These are phyloP conservation scores for Lophium mytilinum DNA, from an alignment of 495 filamentous ascomycete genomes.

Conservation along the genomic window DNA sequence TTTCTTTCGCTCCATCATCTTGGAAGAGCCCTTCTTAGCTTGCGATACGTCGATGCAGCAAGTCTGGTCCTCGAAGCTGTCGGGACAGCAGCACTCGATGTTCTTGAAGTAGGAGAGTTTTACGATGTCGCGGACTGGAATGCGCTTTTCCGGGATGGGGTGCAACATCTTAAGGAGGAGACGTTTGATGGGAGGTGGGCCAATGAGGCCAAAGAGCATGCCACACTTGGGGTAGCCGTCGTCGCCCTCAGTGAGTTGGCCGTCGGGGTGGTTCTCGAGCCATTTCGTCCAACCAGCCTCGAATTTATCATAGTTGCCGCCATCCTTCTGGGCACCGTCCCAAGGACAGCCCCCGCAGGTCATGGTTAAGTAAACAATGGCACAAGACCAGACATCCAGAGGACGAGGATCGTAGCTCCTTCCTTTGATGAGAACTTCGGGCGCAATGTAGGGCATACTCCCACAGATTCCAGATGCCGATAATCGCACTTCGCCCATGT, in stretches of 20 bases:
- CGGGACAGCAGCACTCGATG: conserved; percentile 58
- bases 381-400: conserved; percentile 72
- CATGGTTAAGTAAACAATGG: conserved; percentile 63
- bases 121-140: conserved; percentile 53
- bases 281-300: conserved; percentile 56
- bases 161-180: conserved; percentile 70
- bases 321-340: conserved; percentile 44
- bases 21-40: conserved; percentile 1
- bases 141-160: conserved; percentile 57
- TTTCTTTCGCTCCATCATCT: conserved; percentile 14
- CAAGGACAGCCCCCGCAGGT: conserved; percentile 57
- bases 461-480: conserved; percentile 68
- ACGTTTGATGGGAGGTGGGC: conserved; percentile 47
- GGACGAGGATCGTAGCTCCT: conserved; percentile 64
- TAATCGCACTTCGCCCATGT: conserved; percentile 56
- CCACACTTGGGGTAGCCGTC: conserved; percentile 42
- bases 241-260: conserved; percentile 37
- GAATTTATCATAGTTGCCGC: conserved; percentile 48
- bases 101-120: conserved; percentile 55
- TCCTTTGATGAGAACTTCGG: conserved; percentile 60
- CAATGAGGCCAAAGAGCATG: conserved; percentile 37
- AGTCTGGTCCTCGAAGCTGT: conserved; percentile 28
- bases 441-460: conserved; percentile 68
- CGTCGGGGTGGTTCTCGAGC: conserved; percentile 43
- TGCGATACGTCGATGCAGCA: conserved; percentile 15